Base-by-base conservation (phyloP, 2,329 filamentous ascomycete species). In the Achaetomium macrosporum region DNA sequence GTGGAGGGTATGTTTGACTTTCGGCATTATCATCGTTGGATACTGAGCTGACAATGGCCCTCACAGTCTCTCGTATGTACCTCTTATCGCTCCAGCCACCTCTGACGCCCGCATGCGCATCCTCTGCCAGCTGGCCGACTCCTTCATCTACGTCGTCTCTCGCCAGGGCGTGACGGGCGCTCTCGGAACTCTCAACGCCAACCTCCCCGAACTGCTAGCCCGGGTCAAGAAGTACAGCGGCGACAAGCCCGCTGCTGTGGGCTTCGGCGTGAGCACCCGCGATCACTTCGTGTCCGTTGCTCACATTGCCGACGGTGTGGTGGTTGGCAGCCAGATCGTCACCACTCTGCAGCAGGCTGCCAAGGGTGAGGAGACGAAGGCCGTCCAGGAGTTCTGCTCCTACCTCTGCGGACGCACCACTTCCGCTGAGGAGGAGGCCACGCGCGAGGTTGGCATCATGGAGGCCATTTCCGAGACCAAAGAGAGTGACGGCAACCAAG, bases 91-190 rank as follows among this genome's bases (percentile, higher is more conserved):
- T 0, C 93, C 93, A 7, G 84, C 91, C 11, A 97, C 93, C 1
- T 96, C 90, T 7, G 90, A 96, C 63, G 78, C 83, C 59, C 88
- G 93, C 65, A 96, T 99, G 91, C 92, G 88, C 73, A 80, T 96
- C 39, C 85, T 99, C 12, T 99, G 93, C 81, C 84, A 89, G 69
- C 92, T 99, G 58, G 93, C 93, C 66, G 92, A 97, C 72, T 96
- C 91, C 3, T 99, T 97, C 76, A 95, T 99, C 73, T 99, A 99
- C 69, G 91, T 99, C 57, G 93, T 99, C 51, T 97, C 92, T 25
- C 82, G 92, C 63, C 95, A 96, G 87, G 93, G 93, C 63, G 92
- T 97, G 52, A 99, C 51, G 10, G 93, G 93, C 63, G 93, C 90
- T 13, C 85, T 84, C 1, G 91, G 91, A 33, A 84, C 83, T 25